Percentiles rank a stretch among this genome's conserved stretches.
Conservation (phyloP, 345 rosid genomes). For the Eutrema yunnanense region DNA sequence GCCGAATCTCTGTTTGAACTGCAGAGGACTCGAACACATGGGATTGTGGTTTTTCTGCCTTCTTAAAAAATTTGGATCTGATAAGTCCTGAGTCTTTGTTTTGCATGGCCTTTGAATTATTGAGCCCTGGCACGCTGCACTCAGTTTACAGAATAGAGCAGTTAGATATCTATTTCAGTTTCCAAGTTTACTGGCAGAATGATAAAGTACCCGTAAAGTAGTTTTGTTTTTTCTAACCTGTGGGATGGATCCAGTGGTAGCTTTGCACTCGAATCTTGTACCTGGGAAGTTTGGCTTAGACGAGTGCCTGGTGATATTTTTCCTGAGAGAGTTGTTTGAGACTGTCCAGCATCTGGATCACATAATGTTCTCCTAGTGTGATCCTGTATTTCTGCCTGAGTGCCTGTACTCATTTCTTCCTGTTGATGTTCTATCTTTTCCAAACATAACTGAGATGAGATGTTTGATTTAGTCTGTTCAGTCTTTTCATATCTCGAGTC, state of each 20-base stretch:
- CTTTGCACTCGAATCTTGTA: constrained; percentile 26
- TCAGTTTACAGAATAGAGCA: constrained; percentile 2
- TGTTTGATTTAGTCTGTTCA: constrained; percentile 10
- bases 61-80: constrained; percentile 34
- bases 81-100: constrained; percentile 36
- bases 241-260: constrained; percentile 24
- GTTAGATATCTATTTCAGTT: background rate
- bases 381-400: constrained; percentile 12
- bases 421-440: constrained; percentile 26
- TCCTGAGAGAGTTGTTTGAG: constrained; percentile 18
- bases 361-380: constrained; percentile 4
- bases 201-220: background rate
- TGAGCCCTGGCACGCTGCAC: constrained; percentile 26
- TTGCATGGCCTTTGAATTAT: constrained; percentile 20
- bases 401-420: constrained; percentile 21
- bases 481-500: constrained; percentile 25
- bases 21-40: constrained; percentile 27
- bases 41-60: constrained; percentile 29
- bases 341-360: constrained; percentile 20
- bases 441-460: constrained; percentile 20
- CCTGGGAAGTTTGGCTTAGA: constrained; percentile 21
- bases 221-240: constrained; percentile 38
- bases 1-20: constrained; percentile 23
- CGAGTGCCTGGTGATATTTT: constrained; percentile 13
- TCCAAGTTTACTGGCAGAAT: background rate